These are phyloP conservation scores for Pezizomycotina sp. DNA, from an alignment of 2,329 filamentous ascomycete species.

Conservation along the genomic window DNA sequence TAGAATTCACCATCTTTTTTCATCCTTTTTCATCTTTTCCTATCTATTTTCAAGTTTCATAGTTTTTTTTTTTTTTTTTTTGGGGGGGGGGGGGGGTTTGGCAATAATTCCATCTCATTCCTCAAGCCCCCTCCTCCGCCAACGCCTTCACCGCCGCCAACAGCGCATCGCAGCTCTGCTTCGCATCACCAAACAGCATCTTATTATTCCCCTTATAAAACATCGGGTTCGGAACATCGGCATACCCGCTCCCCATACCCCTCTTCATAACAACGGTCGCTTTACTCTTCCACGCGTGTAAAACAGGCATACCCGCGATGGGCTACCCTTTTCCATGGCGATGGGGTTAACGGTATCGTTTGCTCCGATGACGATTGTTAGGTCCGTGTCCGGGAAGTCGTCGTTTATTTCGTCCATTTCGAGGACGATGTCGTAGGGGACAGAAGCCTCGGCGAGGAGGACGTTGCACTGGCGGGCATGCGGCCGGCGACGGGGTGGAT, in stretches of 20 bases:
- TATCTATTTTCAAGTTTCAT: too few species aligned
- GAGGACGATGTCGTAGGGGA: constrained; percentile 80
- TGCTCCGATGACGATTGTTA: constrained; percentile 76
- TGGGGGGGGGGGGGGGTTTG: too few species aligned
- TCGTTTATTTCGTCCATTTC: constrained; percentile 97
- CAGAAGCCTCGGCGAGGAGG: constrained; percentile 68
- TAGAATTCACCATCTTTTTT: too few species aligned
- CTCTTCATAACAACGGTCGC: constrained; percentile 88
- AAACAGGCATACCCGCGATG: constrained; percentile 82
- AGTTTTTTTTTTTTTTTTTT: too few species aligned
- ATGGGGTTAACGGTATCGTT: constrained; percentile 90
- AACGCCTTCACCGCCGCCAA: not conserved
- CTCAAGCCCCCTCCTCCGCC: too few species aligned
- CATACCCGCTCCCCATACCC: constrained; percentile 74
- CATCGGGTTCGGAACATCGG: constrained; percentile 85
- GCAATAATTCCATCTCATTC: too few species aligned
- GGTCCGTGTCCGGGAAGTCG: constrained; percentile 69
- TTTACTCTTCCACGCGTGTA: constrained; percentile 89
- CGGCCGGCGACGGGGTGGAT: constrained; percentile 81
- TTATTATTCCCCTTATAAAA: constrained; percentile 78
- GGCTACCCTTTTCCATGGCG: constrained; percentile 64
- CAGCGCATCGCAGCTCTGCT: constrained; percentile 55
- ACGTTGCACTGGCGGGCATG: constrained; percentile 90
- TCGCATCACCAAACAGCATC: constrained; percentile 87
- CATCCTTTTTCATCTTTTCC: too few species aligned